phyloP scores from a whole-genome alignment of 352 stramenopile species.

The Phytophthora melonis region DNA sequence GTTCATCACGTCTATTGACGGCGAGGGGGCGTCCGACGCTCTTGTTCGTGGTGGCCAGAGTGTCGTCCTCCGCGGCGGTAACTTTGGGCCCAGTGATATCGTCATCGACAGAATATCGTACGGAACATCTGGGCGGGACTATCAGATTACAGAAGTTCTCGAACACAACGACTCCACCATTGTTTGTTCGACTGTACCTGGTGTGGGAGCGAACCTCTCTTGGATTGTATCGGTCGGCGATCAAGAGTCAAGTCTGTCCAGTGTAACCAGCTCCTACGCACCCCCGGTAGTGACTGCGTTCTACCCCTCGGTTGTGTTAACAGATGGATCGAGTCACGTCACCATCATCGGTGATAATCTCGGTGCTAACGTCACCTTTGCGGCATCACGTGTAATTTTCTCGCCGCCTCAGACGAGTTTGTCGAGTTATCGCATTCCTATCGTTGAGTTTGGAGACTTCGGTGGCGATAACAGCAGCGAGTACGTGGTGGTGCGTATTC shows the following conservation, averaged over 20 bases:
- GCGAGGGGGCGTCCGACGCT: slow-evolving; percentile 44
- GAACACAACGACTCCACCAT: slow-evolving; percentile 70
- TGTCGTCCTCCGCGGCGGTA: slow-evolving; percentile 54
- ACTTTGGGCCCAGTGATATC: slow-evolving; percentile 62
- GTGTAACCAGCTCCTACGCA: slow-evolving; percentile 58
- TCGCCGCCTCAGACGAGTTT: slow-evolving; percentile 47
- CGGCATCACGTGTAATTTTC: slow-evolving; percentile 55
- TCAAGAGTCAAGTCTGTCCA: slow-evolving; percentile 52
- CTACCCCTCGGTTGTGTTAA: slow-evolving; percentile 39
- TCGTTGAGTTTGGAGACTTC: slow-evolving; percentile 51
- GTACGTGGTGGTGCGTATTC: slow-evolving; percentile 53
- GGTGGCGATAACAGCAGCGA: slow-evolving; percentile 34
- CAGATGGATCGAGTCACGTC: slow-evolving; percentile 56
- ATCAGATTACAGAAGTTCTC: slow-evolving; percentile 48
- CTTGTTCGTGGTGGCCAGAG: slow-evolving; percentile 49
- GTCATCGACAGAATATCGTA: slow-evolving; percentile 68
- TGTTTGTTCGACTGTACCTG: slow-evolving; percentile 52
- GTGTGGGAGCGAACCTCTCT: slow-evolving; percentile 56
- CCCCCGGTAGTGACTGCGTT: slow-evolving; percentile 42
- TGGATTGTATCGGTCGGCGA: slow-evolving; percentile 71
- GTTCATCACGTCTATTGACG: slow-evolving; percentile 49
- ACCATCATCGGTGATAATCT: slow-evolving; percentile 68
- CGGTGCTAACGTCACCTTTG: slow-evolving; percentile 47
- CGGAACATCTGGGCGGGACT: slow-evolving; percentile 62
- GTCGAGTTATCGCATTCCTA: slow-evolving; percentile 46